These are phyloP conservation scores for Eustoma russellianum DNA, from an alignment of 257 asterid species.

Conservation along the genomic window DNA sequence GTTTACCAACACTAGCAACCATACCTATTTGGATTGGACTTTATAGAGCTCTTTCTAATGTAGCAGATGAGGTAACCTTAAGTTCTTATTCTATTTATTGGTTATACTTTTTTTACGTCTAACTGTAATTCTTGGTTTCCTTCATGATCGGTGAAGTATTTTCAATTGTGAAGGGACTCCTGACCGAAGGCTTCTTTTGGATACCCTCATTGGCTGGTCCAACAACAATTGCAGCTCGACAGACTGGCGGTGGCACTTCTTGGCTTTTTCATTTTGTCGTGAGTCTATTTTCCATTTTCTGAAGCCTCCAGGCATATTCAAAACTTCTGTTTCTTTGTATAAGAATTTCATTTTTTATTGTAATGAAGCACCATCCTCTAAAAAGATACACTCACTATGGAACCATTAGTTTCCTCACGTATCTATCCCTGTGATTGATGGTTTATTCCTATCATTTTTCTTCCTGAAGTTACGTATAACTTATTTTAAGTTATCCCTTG, in stretches of 20 bases:
- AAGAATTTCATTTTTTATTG: neutral
- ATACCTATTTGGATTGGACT: constrained; percentile 99
- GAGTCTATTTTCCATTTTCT: constrained; percentile 19
- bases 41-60: constrained; percentile 96
- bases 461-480: neutral
- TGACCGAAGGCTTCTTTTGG: constrained; percentile 98
- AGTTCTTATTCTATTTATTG: constrained; percentile 2
- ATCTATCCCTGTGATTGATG: too few relatives aligned
- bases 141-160: neutral
- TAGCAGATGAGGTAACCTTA: constrained; percentile 80
- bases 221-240: constrained; percentile 78
- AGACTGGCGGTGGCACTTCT: constrained; percentile 85
- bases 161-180: constrained; percentile 54
- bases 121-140: neutral
- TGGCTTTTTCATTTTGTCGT: constrained; percentile 97
- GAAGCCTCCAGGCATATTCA: too few relatives aligned
- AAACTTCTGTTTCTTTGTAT: neutral
- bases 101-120: neutral
- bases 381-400: too few relatives aligned
- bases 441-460: neutral
- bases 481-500: constrained; percentile 7
- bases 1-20: constrained; percentile 97
- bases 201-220: constrained; percentile 98
- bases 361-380: neutral
- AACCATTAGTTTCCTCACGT: too few relatives aligned